Conservation (phyloP, 768 basidiomycete species). For the Amanita rubescens region DNA sequence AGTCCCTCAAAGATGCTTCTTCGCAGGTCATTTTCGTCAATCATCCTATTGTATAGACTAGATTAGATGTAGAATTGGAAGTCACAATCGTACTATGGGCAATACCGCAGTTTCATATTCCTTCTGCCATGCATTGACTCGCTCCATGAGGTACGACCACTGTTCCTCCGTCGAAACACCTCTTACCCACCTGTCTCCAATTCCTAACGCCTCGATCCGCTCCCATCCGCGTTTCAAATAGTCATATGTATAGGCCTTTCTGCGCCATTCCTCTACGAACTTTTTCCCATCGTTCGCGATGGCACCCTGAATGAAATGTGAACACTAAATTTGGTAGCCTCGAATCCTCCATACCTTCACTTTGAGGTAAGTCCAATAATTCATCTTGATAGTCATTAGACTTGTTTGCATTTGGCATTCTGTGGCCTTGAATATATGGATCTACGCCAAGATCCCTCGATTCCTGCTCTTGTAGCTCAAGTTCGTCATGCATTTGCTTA, state of each 20-base stretch:
- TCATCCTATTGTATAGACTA: neutral
- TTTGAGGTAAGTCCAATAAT: conserved; percentile 27
- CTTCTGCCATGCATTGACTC: conserved; percentile 41
- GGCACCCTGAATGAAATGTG: conserved; percentile 19
- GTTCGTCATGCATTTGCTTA: conserved; percentile 29
- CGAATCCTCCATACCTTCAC: conserved; percentile 22
- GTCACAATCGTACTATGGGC: no score
- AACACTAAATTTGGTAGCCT: conserved; percentile 34
- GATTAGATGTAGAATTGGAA: no score
- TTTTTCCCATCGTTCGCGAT: conserved; percentile 35
- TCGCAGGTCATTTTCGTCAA: neutral
- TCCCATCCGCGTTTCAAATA: conserved; percentile 37
- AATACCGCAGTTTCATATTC: no score
- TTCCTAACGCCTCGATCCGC: conserved; percentile 34
- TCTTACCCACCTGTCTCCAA: conserved; percentile 34
- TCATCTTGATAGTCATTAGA: conserved; percentile 36
- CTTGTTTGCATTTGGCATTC: conserved; percentile 23
- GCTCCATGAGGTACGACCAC: conserved; percentile 41
- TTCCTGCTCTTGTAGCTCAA: conserved; percentile 33
- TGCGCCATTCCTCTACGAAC: conserved; percentile 46
- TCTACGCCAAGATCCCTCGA: conserved; percentile 37
- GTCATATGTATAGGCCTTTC: conserved; percentile 24
- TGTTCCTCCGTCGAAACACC: conserved; percentile 43
- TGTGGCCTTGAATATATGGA: conserved; percentile 43
- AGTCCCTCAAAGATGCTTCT: neutral